Conservation (phyloP, 208 protist species). For the Acanthamoeba lenticulata region DNA sequence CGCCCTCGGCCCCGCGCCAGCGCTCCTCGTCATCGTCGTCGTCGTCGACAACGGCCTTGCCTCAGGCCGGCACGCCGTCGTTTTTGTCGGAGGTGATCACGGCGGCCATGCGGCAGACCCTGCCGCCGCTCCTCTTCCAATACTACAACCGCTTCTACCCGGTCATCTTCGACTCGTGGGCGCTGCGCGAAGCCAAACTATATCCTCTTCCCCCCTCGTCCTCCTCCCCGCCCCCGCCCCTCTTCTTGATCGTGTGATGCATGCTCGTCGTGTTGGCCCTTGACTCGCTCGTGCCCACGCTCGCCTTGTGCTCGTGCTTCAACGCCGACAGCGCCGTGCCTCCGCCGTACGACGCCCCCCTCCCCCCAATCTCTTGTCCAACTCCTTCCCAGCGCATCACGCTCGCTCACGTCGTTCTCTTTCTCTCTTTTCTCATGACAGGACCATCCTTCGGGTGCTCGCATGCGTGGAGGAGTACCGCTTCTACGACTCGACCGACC, state of each 20-base stretch:
- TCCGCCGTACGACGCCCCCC: not conserved
- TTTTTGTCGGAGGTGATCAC: not conserved
- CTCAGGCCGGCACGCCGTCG: too few species aligned
- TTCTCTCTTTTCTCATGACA: not conserved
- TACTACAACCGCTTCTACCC: constrained; percentile 59
- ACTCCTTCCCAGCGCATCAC: too few species aligned
- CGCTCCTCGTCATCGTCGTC: not conserved
- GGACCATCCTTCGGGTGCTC: not conserved
- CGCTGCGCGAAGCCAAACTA: constrained; percentile 41
- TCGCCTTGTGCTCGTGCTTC: constrained; percentile 58
- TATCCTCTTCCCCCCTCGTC: constrained; percentile 36
- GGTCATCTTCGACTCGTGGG: constrained; percentile 46
- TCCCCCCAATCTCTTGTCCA: not conserved
- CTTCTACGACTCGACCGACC: not conserved
- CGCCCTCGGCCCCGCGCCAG: not conserved
- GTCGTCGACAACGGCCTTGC: not conserved
- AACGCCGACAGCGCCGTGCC: not conserved
- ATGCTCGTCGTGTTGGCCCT: not conserved
- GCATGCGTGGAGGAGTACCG: constrained; percentile 56
- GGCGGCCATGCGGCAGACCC: not conserved
- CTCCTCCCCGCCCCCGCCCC: not conserved
- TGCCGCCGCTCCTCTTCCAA: constrained; percentile 47
- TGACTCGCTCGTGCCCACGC: not conserved
- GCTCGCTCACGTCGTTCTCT: not conserved
- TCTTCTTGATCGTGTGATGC: not conserved